Evolutionary conservation across 2,329 filamentous ascomycete genomes (phyloP).

Genomic region (Bipolaris zeicola): DNA sequence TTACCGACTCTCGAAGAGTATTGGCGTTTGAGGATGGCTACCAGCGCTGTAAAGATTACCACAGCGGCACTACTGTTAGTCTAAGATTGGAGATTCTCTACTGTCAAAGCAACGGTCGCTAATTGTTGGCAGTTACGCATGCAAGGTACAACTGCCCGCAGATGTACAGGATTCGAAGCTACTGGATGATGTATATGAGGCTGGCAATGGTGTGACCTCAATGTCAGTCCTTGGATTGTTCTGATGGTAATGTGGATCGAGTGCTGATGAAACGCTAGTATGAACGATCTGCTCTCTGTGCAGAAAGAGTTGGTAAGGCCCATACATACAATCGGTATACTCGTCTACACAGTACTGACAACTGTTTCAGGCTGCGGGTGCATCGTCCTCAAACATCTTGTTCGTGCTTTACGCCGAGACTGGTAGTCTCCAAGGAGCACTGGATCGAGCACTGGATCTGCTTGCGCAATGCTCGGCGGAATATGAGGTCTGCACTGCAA

Average conservation of each 20-base stretch:
- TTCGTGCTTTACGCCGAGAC: neutral
- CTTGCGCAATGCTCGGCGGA: neutral
- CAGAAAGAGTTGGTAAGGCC: neutral
- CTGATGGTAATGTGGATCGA: neutral
- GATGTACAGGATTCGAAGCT: neutral
- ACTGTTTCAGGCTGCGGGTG: neutral
- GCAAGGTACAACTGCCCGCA: neutral
- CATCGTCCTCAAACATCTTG: neutral
- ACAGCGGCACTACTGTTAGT: neutral
- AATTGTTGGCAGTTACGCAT: neutral
- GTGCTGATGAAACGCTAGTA: neutral
- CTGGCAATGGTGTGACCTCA: neutral
- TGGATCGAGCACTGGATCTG: neutral
- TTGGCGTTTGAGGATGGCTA: neutral
- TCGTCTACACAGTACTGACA: neutral
- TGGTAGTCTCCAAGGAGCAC: neutral
- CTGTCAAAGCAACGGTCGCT: neutral
- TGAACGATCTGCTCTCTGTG: neutral
- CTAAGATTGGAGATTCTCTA: neutral
- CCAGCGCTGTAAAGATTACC: neutral
- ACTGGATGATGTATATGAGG: neutral
- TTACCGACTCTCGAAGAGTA: neutral
- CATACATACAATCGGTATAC: neutral
- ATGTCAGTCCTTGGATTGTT: neutral
- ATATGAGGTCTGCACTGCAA: neutral